phyloP scores from a whole-genome alignment of 2,329 filamentous ascomycete genomes.

The Ophiostoma perfectum region DNA sequence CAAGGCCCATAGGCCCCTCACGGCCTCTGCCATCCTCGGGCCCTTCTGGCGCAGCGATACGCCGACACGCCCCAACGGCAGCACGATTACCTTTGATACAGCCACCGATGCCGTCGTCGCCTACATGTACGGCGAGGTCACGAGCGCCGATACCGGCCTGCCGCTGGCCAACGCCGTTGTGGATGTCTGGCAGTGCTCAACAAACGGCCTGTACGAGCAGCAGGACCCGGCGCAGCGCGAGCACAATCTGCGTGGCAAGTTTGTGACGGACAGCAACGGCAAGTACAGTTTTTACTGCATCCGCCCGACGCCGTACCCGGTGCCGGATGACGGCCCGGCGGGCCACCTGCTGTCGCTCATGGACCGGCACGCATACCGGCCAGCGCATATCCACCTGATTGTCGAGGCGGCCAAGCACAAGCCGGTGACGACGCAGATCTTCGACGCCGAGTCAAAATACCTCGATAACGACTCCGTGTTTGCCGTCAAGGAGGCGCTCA shows the following conservation, averaged over 20 bases:
- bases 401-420: conserved; percentile 54
- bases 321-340: conserved; percentile 29
- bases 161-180: conserved; percentile 51
- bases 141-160: conserved; percentile 42
- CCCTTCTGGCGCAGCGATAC: conserved; percentile 62
- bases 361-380: conserved; percentile 36
- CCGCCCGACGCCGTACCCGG: conserved; percentile 52
- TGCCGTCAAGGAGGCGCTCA: conserved; percentile 38
- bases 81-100: conserved; percentile 45
- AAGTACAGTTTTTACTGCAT: conserved; percentile 58
- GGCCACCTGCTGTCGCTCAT: conserved; percentile 35
- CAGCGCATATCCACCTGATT: conserved; percentile 39
- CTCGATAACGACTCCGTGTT: conserved; percentile 43
- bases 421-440: conserved; percentile 66
- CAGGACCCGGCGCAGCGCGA: conserved; percentile 48
- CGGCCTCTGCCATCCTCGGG: conserved; percentile 54
- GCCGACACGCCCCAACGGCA: conserved; percentile 52
- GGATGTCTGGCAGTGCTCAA: conserved; percentile 61
- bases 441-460: conserved; percentile 56
- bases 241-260: conserved; percentile 26
- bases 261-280: conserved; percentile 46
- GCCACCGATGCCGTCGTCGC: conserved; percentile 40
- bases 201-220: conserved; percentile 62
- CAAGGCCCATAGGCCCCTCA: conserved; percentile 39
- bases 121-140: conserved; percentile 48